A percentile compares a stretch with the other conserved stretches of the same genome.
phyloP scores from a whole-genome alignment of 768 basidiomycete genomes.

The Hortiboletus flavorubellus region DNA sequence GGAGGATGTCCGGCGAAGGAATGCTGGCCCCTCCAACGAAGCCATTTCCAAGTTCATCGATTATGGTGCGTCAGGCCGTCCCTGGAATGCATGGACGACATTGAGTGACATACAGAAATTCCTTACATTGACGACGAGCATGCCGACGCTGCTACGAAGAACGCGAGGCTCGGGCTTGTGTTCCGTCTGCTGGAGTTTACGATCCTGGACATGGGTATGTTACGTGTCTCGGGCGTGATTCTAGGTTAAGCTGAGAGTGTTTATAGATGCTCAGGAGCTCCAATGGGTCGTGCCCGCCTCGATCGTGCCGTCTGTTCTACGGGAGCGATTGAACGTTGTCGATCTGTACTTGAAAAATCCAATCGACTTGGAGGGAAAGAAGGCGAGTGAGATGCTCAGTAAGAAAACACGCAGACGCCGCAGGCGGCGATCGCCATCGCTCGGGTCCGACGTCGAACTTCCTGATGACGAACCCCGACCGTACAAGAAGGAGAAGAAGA shows the following conservation, averaged over 20 bases:
- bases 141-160: constrained; percentile 71
- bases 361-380: constrained; percentile 76
- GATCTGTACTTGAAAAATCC: constrained; percentile 81
- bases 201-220: constrained; percentile 62
- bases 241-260: constrained; percentile 3
- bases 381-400: constrained; percentile 63
- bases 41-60: constrained; percentile 68
- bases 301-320: constrained; percentile 65
- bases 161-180: constrained; percentile 78
- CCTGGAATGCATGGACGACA: not conserved
- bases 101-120: constrained; percentile 52
- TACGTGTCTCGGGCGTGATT: not conserved
- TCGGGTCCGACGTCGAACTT: constrained; percentile 41
- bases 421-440: constrained; percentile 45
- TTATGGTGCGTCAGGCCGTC: constrained; percentile 53
- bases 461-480: constrained; percentile 35
- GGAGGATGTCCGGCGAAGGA: constrained; percentile 27
- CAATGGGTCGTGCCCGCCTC: constrained; percentile 83
- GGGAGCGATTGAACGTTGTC: constrained; percentile 70
- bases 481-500: constrained; percentile 47
- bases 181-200: constrained; percentile 77
- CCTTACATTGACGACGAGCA: constrained; percentile 73
- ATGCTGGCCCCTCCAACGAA: constrained; percentile 55
- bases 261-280: constrained; percentile 60
- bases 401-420: constrained; percentile 59